Base-by-base conservation (phyloP, 129 eudicot species). In the Artemisia argyi region DNA sequence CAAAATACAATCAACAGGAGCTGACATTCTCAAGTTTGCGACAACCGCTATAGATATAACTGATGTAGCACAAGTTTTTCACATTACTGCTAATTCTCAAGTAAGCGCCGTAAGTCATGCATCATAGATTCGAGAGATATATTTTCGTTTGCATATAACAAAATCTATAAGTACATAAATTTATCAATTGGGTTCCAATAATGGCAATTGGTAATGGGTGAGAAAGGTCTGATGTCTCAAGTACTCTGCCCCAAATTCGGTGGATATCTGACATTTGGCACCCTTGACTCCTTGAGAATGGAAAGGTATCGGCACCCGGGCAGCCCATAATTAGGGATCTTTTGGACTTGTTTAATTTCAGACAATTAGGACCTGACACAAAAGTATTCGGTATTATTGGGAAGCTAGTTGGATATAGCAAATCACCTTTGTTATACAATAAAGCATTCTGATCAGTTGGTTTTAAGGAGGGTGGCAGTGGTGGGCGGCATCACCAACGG, bases 171-270 rank as follows among this genome's bases (percentile, higher is more conserved):
- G 7, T 35, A 5, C 42, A 0, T 35, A 4, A 5, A 35, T 35
- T 5, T 4, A 35, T 35, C 42, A 69, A 76, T 52, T 80, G 89
- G 98, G 87, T 92, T 54, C 98, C 98, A 32, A 85, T 92, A 69
- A 92, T 92, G 69, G 98, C 95, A 48, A 78, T 92, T n/a, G 90
- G 98, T 85, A 39, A 92, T 92, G 98, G 98, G 98, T 9, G 98
- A 92, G 75, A 84, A 84, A 73, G 98, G 98, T 59, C 96, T 1
- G 97, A 94, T 72, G 92, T 86, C 99, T 26, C 91, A 97, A 28
- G 85, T 35, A 4, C 42, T 35, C 42, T 5, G 8, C 42, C 42
- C 42, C 66, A 91, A 91, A 63, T 91, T 88, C 77, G 97, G 97
- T 61, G 97, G 97, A 80, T 91, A 81, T 76, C 87, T 91, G 60